phyloP scores from a whole-genome alignment of 441 rosid species.

The Brassica hybrid region DNA sequence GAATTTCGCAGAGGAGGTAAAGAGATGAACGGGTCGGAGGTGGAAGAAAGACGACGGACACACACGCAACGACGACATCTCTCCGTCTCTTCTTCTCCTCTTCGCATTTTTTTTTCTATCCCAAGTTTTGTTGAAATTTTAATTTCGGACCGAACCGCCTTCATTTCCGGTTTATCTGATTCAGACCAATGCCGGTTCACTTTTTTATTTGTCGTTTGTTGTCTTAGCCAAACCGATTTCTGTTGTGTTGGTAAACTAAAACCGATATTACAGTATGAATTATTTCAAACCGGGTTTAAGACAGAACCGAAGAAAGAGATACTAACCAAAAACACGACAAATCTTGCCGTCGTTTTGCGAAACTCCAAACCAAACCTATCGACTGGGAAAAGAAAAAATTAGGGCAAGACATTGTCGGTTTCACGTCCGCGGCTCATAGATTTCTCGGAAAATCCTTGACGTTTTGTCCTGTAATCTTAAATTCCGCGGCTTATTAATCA shows the following conservation, averaged over 20 bases:
- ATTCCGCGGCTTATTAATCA: conserved; percentile 24
- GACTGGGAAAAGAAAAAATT: conserved; percentile 48
- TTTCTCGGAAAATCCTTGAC: conserved; percentile 41
- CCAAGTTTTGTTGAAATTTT: no score
- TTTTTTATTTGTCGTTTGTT: background rate
- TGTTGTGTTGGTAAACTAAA: background rate
- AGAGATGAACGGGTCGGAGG: conserved; percentile 42
- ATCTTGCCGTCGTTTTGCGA: conserved; percentile 46
- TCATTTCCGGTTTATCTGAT: background rate
- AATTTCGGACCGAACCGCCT: conserved; percentile 37
- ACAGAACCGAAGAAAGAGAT: conserved; percentile 34
- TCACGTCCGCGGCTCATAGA: conserved; percentile 62
- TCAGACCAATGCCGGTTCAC: conserved; percentile 13
- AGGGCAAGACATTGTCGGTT: conserved; percentile 32
- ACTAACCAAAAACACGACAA: conserved; percentile 9
- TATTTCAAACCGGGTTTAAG: conserved; percentile 34
- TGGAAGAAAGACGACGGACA: conserved; percentile 45
- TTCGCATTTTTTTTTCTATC: conserved; percentile 16
- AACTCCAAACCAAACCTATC: conserved; percentile 62
- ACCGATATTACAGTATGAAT: background rate
- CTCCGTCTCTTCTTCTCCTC: conserved; percentile 10
- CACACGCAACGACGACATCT: conserved; percentile 44
- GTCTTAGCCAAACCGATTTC: background rate
- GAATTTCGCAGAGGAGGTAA: conserved; percentile 28
- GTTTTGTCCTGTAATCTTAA: conserved; percentile 33